phyloP scores from a whole-genome alignment of 2,329 filamentous ascomycete genomes.

The Alternaria gansuensis region DNA sequence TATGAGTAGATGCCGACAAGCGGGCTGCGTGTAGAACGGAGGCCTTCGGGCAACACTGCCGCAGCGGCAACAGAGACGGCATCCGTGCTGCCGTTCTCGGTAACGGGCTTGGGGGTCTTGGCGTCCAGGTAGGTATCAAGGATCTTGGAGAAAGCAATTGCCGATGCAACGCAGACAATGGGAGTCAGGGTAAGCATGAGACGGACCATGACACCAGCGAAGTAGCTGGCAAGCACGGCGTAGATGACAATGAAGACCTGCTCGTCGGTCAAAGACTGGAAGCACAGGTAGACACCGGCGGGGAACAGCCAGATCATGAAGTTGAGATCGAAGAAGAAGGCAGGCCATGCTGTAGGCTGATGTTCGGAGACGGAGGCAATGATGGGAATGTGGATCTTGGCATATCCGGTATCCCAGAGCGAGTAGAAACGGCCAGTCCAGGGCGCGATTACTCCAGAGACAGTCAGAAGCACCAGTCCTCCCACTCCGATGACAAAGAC shows the following conservation, averaged over 20 bases:
- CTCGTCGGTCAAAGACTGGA: constrained; percentile 91
- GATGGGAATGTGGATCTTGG: constrained; percentile 99
- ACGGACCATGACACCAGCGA: constrained; percentile 98
- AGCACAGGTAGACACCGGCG: constrained; percentile 97
- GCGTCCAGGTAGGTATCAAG: constrained; percentile 83
- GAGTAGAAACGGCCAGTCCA: constrained; percentile 99
- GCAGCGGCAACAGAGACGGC: constrained; percentile 59
- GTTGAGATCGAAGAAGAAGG: constrained; percentile 99
- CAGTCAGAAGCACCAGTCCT: constrained; percentile 82
- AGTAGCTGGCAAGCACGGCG: constrained; percentile 95
- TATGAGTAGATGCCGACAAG: constrained; percentile 83
- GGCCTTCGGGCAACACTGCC: constrained; percentile 60
- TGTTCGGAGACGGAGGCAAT: constrained; percentile 99
- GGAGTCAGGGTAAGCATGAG: constrained; percentile 97
- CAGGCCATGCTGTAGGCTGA: constrained; percentile 97
- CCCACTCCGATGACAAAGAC: constrained; percentile 77
- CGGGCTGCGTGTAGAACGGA: constrained; percentile 76
- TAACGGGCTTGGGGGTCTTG: constrained; percentile 66
- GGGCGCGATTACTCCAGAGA: constrained; percentile 90
- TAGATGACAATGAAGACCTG: constrained; percentile 99
- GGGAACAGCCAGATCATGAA: constrained; percentile 99
- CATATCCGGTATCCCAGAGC: constrained; percentile 97
- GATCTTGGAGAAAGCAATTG: constrained; percentile 85
- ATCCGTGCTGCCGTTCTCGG: constrained; percentile 50
- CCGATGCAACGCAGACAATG: constrained; percentile 92